phyloP scores from a whole-genome alignment of 768 basidiomycete genomes.

The Termitomyces sp. region DNA sequence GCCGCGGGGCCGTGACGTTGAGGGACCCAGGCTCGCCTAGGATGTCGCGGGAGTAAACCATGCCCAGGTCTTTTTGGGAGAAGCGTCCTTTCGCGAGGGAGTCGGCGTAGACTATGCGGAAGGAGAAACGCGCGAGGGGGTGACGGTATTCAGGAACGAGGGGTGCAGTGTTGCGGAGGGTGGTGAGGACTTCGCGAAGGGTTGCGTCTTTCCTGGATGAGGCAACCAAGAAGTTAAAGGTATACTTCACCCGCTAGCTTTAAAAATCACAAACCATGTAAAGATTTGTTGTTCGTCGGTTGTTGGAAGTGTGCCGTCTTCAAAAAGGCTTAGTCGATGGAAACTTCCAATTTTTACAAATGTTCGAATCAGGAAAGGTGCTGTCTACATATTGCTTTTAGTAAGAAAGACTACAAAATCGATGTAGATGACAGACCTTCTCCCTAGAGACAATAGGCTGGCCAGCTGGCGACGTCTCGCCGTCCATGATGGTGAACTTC shows the following conservation, averaged over 20 bases:
- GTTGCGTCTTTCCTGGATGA: conserved; percentile 77
- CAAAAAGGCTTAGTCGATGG: conserved; percentile 70
- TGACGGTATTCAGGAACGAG: conserved; percentile 70
- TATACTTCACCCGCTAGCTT: neutral
- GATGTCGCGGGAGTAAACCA: conserved; percentile 81
- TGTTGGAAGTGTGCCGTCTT: conserved; percentile 72
- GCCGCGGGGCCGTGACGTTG: conserved; percentile 51
- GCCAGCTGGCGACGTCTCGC: conserved; percentile 27
- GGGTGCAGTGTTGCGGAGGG: conserved; percentile 69
- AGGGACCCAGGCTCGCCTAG: conserved; percentile 74
- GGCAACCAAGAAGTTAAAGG: neutral
- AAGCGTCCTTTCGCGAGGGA: conserved; percentile 67
- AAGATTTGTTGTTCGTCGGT: conserved; percentile 82
- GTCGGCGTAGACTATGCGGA: conserved; percentile 78
- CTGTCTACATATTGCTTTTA: conserved; percentile 48
- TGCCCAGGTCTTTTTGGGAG: conserved; percentile 74
- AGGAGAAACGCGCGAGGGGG: conserved; percentile 77
- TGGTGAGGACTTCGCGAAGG: conserved; percentile 72
- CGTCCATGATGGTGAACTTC: neutral
- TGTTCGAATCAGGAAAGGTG: conserved; percentile 77
- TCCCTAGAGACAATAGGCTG: conserved; percentile 51
- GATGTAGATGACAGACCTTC: conserved; percentile 35
- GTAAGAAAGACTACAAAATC: neutral
- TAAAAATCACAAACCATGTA: conserved; percentile 54
- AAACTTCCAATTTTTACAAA: conserved; percentile 82